These are phyloP conservation scores for Kwoniella sp. DNA, from an alignment of 768 basidiomycete species.

Conservation along the genomic window DNA sequence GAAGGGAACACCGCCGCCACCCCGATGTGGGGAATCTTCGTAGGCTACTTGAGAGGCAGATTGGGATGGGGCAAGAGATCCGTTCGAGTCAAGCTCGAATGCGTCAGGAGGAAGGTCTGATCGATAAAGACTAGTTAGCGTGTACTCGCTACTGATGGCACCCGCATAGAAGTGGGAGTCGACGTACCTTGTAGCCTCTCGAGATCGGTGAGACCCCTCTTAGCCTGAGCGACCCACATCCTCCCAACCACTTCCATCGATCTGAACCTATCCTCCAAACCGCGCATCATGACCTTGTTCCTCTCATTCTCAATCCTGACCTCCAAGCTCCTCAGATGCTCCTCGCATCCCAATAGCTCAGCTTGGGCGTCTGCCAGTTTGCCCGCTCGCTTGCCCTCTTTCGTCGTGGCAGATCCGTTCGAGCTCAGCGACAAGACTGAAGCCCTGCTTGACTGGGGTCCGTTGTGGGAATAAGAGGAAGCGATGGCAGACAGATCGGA, in stretches of 20 bases:
- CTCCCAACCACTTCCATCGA: constrained; percentile 55
- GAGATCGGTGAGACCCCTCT: constrained; percentile 49
- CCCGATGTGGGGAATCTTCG: constrained; percentile 34
- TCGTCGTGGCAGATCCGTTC: constrained; percentile 41
- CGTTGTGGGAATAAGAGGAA: constrained; percentile 27
- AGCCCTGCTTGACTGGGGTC: constrained; percentile 29
- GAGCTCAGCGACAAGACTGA: constrained; percentile 40
- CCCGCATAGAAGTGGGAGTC: background rate
- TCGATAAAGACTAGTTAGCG: constrained; percentile 1
- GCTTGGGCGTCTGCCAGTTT: constrained; percentile 56
- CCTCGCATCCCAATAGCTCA: constrained; percentile 55
- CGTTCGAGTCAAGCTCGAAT: constrained; percentile 55
- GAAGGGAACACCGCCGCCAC: constrained; percentile 19
- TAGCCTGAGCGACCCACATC: constrained; percentile 55
- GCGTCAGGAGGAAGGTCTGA: constrained; percentile 46
- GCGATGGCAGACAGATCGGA: constrained; percentile 48
- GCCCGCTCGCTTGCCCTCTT: constrained; percentile 49
- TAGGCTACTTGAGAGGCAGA: constrained; percentile 55
- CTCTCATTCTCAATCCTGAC: constrained; percentile 53
- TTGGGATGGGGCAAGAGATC: constrained; percentile 54
- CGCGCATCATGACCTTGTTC: constrained; percentile 54
- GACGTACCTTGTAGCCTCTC: constrained; percentile 42
- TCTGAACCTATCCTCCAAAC: constrained; percentile 53
- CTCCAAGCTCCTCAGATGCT: constrained; percentile 52
- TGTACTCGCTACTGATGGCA: background rate